Percentiles rank a stretch among this genome's conserved stretches.
Conservation (phyloP, 129 eudicot species). For the Mikania micrantha region DNA sequence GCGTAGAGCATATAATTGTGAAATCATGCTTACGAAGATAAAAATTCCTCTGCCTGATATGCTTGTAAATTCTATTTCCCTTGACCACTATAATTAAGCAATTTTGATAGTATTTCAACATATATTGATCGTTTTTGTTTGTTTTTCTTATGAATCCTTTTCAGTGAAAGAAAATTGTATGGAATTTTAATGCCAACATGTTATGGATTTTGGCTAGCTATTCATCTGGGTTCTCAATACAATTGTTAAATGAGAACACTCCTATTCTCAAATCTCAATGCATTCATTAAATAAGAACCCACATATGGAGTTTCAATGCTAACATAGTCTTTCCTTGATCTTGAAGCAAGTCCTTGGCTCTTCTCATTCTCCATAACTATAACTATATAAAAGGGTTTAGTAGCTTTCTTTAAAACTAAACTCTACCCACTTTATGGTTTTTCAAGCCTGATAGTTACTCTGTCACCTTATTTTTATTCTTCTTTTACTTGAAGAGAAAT, state of each 20-base stretch:
- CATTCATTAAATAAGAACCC: not conserved
- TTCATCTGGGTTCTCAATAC: not conserved
- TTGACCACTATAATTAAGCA: not conserved
- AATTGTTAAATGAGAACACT: not conserved
- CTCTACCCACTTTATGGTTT: not conserved
- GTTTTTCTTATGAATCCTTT: not conserved
- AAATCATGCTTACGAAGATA: constrained; percentile 15
- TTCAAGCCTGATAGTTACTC: not conserved
- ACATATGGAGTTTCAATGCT: not conserved
- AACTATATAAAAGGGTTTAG: not conserved
- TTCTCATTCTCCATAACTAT: not conserved
- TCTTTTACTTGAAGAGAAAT: not conserved
- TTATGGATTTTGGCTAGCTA: not conserved
- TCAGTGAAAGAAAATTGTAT: not conserved
- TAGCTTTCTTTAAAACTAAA: not conserved
- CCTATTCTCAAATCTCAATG: not conserved
- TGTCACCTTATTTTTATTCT: not conserved
- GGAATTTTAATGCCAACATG: not conserved
- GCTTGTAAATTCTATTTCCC: constrained; percentile 32
- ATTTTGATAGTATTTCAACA: not conserved
- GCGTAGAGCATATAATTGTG: constrained; percentile 11
- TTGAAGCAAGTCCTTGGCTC: not conserved
- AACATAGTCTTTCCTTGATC: not conserved
- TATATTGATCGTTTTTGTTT: not conserved
- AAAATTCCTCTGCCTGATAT: constrained; percentile 2